Percentiles rank a stretch among this genome's conserved stretches.
Evolutionary conservation across 2,329 filamentous ascomycete genomes (phyloP).

Genomic region (Microdochium paspali): DNA sequence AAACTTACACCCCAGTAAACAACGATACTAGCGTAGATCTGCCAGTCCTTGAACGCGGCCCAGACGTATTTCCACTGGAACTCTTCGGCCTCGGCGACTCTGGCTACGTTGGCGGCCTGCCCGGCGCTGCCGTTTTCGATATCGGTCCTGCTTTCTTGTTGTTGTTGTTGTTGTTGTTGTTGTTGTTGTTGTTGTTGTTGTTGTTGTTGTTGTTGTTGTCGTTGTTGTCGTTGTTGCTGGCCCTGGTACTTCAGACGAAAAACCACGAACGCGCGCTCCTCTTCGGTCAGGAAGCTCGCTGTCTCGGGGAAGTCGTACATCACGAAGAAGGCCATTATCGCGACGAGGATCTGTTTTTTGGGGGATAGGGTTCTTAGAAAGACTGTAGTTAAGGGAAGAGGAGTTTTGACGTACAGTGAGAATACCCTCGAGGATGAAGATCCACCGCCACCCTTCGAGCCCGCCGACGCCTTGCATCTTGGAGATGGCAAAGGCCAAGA

Average conservation of each 20-base stretch:
- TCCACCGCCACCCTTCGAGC: slow-evolving; percentile 53
- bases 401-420: slow-evolving; percentile 45
- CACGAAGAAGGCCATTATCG: slow-evolving; percentile 56
- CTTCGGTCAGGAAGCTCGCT: slow-evolving; percentile 61
- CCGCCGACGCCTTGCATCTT: slow-evolving; percentile 59
- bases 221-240: slow-evolving; percentile 46
- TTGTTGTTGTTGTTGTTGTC: slow-evolving; percentile 1
- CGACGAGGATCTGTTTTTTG: slow-evolving; percentile 38
- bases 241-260: slow-evolving; percentile 58
- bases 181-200: too few relatives aligned
- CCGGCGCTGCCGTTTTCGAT: too few relatives aligned
- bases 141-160: too few relatives aligned
- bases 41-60: slow-evolving; percentile 69
- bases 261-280: slow-evolving; percentile 63
- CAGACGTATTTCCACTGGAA: slow-evolving; percentile 70
- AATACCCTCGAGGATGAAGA: slow-evolving; percentile 62
- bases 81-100: slow-evolving; percentile 57
- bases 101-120: slow-evolving; percentile 6
- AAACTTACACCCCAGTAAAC: slow-evolving; percentile 55
- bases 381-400: too few relatives aligned
- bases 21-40: slow-evolving; percentile 55
- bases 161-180: too few relatives aligned
- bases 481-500: slow-evolving; percentile 60
- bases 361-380: slow-evolving; percentile 2
- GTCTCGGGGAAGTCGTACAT: slow-evolving; percentile 77